phyloP scores from a whole-genome alignment of 805 yeast genomes.

The Candida silvatica region DNA sequence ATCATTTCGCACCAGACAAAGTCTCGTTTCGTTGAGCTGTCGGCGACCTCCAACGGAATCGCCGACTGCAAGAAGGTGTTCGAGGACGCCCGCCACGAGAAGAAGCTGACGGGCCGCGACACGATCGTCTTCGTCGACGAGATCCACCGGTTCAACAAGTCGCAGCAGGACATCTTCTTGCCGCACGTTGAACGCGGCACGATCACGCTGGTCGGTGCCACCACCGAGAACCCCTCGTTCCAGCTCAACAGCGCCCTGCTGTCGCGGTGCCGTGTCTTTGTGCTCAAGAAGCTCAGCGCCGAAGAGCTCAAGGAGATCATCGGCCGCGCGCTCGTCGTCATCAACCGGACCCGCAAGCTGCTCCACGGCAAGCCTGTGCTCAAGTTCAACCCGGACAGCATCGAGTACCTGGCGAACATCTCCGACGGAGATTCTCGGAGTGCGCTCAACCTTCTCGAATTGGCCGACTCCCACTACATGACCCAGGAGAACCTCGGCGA shows the following conservation, averaged over 20 bases:
- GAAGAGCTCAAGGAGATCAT: conserved; percentile 47
- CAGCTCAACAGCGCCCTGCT: conserved; percentile 74
- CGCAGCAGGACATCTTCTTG: conserved; percentile 82
- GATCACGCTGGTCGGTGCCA: conserved; percentile 85
- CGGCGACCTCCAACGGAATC: conserved; percentile 72
- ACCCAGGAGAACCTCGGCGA: conserved; percentile 6
- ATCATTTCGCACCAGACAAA: conserved; percentile 48
- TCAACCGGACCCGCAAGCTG: conserved; percentile 53
- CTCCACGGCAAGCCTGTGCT: conserved; percentile 41
- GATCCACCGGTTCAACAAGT: conserved; percentile 77
- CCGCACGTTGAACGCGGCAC: conserved; percentile 82
- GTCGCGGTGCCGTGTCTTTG: conserved; percentile 78
- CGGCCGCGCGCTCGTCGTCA: conserved; percentile 44
- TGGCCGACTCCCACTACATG: conserved; percentile 44
- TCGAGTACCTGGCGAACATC: conserved; percentile 61
- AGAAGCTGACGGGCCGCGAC: conserved; percentile 37
- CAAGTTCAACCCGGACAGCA: conserved; percentile 44
- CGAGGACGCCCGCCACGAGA: conserved; percentile 37
- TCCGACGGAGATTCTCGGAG: conserved; percentile 87
- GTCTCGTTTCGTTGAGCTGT: conserved; percentile 64
- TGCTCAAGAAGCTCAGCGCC: conserved; percentile 42
- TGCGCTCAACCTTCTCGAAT: conserved; percentile 73
- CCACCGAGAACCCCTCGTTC: conserved; percentile 90
- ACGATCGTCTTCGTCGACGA: conserved; percentile 86
- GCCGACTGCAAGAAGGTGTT: conserved; percentile 58